A percentile compares a stretch with the other conserved stretches of the same genome.
These are phyloP conservation scores for Talaromyces verruculosus DNA, from an alignment of 2,329 filamentous ascomycete genomes.

Conservation along the genomic window DNA sequence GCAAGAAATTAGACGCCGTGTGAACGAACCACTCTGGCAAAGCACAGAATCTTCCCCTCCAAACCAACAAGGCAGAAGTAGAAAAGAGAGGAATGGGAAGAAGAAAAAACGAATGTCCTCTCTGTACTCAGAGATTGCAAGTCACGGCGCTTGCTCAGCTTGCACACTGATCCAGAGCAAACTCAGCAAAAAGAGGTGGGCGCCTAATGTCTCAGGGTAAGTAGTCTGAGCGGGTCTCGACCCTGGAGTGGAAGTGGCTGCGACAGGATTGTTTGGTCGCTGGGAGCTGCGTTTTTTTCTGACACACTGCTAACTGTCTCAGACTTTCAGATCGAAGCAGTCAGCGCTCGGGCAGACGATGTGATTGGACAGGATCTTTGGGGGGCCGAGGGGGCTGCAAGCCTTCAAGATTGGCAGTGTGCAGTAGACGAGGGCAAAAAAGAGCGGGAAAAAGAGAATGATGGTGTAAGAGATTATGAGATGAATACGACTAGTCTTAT, in stretches of 20 bases:
- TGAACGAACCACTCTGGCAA: slow-evolving; percentile 2
- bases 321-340: slow-evolving; percentile 2
- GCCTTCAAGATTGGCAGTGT: background rate
- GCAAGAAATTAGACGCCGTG: slow-evolving; percentile 5
- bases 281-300: background rate
- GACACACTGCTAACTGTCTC: slow-evolving; percentile 14
- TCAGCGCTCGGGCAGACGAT: slow-evolving; percentile 9
- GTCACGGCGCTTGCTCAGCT: slow-evolving; percentile 13
- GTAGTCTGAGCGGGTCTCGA: slow-evolving; percentile 17
- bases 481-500: background rate
- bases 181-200: slow-evolving; percentile 9
- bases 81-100: background rate
- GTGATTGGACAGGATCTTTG: slow-evolving; percentile 10
- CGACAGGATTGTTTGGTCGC: slow-evolving; percentile 1
- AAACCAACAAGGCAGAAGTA: background rate
- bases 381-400: slow-evolving; percentile 12
- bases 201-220: slow-evolving; percentile 20
- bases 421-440: background rate
- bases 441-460: background rate
- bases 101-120: background rate
- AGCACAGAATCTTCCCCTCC: slow-evolving; percentile 1
- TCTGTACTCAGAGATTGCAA: background rate
- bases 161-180: slow-evolving; percentile 4
- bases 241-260: slow-evolving; percentile 2
- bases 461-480: background rate